These are phyloP conservation scores for Xylaria sp. DNA, from an alignment of 2,329 filamentous ascomycete genomes.

Conservation along the genomic window DNA sequence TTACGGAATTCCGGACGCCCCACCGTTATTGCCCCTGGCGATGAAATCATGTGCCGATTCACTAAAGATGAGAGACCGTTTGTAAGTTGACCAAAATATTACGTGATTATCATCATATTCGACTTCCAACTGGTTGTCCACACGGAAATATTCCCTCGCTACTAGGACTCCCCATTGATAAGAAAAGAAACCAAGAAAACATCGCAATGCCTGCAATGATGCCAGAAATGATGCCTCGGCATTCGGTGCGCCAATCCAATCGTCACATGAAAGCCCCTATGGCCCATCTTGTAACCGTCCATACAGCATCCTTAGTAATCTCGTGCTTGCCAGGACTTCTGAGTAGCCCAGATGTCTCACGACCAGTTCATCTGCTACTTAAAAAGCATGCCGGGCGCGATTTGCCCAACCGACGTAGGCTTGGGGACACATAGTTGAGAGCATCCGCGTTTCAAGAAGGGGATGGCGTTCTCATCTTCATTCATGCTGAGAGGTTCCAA, in stretches of 20 bases:
- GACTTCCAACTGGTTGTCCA: not conserved
- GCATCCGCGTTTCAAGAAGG: slow-evolving; percentile 24
- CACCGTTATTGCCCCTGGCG: not conserved
- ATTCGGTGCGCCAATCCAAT: not conserved
- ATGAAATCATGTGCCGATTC: not conserved
- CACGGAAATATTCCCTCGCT: not conserved
- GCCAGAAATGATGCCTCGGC: not conserved
- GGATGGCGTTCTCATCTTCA: slow-evolving; percentile 18
- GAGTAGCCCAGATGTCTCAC: too few relatives aligned
- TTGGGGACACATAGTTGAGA: slow-evolving; percentile 18
- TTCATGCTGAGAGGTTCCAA: slow-evolving; percentile 13
- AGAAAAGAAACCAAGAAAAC: not conserved
- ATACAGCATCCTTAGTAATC: not conserved
- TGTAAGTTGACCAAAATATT: not conserved
- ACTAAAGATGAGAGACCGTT: not conserved
- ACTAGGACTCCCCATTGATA: not conserved
- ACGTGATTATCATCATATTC: not conserved
- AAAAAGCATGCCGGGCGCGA: slow-evolving; percentile 5
- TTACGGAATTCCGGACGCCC: not conserved
- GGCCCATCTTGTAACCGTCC: not conserved
- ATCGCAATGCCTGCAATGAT: not conserved
- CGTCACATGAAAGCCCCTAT: not conserved
- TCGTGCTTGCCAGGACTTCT: too few relatives aligned
- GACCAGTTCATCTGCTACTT: not conserved
- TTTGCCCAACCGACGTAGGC: slow-evolving; percentile 7